Percentiles rank a stretch among this genome's conserved stretches.
phyloP scores from a whole-genome alignment of 768 basidiomycete genomes.

The Tulasnella sp. region DNA sequence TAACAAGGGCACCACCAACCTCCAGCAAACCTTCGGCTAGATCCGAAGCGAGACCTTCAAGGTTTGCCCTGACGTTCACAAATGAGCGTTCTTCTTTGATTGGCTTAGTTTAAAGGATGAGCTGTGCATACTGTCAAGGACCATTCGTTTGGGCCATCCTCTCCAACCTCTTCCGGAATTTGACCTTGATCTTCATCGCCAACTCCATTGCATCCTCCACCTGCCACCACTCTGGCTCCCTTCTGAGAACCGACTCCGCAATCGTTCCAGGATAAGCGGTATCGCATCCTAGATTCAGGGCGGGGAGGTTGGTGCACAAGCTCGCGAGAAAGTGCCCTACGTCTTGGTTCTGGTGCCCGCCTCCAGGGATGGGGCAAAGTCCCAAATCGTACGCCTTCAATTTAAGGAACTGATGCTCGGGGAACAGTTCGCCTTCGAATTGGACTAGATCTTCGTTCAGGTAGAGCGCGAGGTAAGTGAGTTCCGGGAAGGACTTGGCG shows the following conservation, averaged over 20 bases:
- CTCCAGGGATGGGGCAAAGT: not conserved
- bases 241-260: not conserved
- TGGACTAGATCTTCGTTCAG: not conserved
- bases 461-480: not conserved
- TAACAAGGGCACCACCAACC: too few relatives aligned
- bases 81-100: not conserved
- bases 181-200: not conserved
- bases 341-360: not conserved
- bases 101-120: too few relatives aligned
- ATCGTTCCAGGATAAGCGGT: not conserved
- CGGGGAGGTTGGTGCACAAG: not conserved
- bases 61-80: not conserved
- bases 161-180: not conserved
- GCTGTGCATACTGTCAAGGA: not conserved
- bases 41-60: not conserved
- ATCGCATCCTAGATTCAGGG: not conserved
- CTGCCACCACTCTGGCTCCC: not conserved
- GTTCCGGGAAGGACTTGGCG: too few relatives aligned
- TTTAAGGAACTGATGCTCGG: not conserved
- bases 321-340: not conserved
- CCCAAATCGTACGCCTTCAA: not conserved
- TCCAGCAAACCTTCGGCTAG: too few relatives aligned
- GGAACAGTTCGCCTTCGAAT: not conserved
- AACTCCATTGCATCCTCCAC: not conserved
- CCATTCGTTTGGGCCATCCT: not conserved